These are phyloP conservation scores for Magnusiomyces tetraspermus DNA, from an alignment of 1,139 yeast species.

Conservation along the genomic window DNA sequence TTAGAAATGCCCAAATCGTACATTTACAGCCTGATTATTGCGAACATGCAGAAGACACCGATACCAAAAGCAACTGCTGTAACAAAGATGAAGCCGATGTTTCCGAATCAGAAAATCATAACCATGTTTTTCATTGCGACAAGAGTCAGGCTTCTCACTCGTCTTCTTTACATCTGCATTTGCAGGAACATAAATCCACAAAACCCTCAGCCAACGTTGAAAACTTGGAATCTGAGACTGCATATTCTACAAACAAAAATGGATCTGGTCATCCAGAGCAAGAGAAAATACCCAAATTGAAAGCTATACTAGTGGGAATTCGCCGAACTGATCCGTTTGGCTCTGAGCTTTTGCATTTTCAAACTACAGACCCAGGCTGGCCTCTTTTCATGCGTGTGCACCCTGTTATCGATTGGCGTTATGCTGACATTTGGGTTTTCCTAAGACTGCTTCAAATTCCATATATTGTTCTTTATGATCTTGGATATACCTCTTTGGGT, in stretches of 20 bases:
- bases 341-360: conserved; percentile 42
- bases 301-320: conserved; percentile 71
- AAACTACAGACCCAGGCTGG: conserved; percentile 76
- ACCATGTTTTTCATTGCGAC: not conserved
- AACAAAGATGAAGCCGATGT: not conserved
- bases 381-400: conserved; percentile 72
- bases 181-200: not conserved
- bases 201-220: not conserved
- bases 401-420: conserved; percentile 77
- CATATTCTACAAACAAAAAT: not conserved
- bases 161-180: not conserved
- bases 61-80: not conserved
- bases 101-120: not conserved
- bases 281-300: conserved; percentile 33
- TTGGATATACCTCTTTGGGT: conserved; percentile 76
- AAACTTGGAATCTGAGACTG: not conserved
- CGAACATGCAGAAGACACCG: not conserved
- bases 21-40: not conserved
- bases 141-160: not conserved
- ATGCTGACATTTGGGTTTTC: conserved; percentile 63
- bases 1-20: not conserved
- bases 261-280: not conserved
- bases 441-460: conserved; percentile 41
- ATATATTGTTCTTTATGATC: conserved; percentile 64
- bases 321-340: conserved; percentile 78